Evolutionary conservation across 768 basidiomycete genomes (phyloP), one percentile per base, ranked within the genome.

Genomic region (Boletus bicolor): DNA sequence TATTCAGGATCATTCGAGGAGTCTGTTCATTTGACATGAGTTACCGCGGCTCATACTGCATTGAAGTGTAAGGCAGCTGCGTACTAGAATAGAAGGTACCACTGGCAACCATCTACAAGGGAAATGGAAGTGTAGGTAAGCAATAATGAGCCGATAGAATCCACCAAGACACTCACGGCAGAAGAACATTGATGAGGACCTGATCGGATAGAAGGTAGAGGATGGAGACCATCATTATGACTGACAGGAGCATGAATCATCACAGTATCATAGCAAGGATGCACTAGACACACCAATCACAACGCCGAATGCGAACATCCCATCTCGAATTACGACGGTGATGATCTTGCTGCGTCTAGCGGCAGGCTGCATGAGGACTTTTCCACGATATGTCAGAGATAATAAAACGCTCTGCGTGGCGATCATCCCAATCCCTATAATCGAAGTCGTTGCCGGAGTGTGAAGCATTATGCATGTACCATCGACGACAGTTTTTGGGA

Each of bases 1-100:
- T 53, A 41, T 65, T 67, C 28, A 65, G 10, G 37, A 67, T 64
- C 1, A 65, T 53, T 30, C 58, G 64, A n/a, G 65, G 37, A 8
- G 64, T 57, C 64, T 65, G 46, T 45, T 21, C 19, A 10, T 53
- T 38, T 7, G 35, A 43, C 21, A 24, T 12, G 3, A 52, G 30
- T 53, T 26, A 38, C 17, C 17, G 14, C 24, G 14, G 1, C 2
- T 21, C 9, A 10, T 5, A 2, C 9, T 15, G 2, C 37, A 17
- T 43, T 12, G 2, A 39, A 30, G 12, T 7, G 14, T 7, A 54
- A 37, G 3, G 17, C 0, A 15, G 7, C 1, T n/a, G 54, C 64
- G 15, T 42, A 65, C 64, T 3, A 66, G 36, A 32, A 65, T 2
- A 9, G 64, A 43, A 12, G 64, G 56, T 4, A 49, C 14, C 12